phyloP scores from a whole-genome alignment of 768 basidiomycete species.

The Phaffia australis region DNA sequence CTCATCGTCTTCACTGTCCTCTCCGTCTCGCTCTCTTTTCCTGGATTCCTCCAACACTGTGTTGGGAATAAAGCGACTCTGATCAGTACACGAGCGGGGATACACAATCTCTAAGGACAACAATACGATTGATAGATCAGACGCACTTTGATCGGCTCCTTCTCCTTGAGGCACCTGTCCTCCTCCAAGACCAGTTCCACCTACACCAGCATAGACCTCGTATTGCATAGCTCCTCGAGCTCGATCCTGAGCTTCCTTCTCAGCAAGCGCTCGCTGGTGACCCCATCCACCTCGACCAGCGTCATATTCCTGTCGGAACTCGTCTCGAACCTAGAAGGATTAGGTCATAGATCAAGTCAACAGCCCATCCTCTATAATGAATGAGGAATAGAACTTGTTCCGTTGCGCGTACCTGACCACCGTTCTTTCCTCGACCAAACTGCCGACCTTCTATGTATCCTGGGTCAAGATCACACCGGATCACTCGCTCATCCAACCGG shows the following conservation, averaged over 20 bases:
- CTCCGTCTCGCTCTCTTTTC: slow-evolving; percentile 21
- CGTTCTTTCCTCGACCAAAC: slow-evolving; percentile 93
- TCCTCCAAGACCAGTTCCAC: slow-evolving; percentile 20
- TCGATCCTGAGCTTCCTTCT: slow-evolving; percentile 44
- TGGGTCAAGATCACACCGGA: slow-evolving; percentile 91
- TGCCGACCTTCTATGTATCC: slow-evolving; percentile 95
- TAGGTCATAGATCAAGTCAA: not conserved
- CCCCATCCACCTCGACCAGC: slow-evolving; percentile 93
- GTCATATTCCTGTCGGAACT: slow-evolving; percentile 93
- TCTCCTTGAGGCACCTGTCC: slow-evolving; percentile 24
- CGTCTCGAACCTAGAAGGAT: slow-evolving; percentile 58
- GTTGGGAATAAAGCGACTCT: not conserved
- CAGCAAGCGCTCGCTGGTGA: slow-evolving; percentile 58
- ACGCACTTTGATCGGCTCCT: slow-evolving; percentile 25
- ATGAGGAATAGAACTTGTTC: not conserved
- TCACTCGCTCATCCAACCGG: slow-evolving; percentile 95
- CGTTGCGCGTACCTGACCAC: slow-evolving; percentile 57
- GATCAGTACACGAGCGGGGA: not conserved
- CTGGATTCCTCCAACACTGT: slow-evolving; percentile 11
- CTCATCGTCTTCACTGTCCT: slow-evolving; percentile 14
- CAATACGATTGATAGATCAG: no score
- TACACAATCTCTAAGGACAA: not conserved
- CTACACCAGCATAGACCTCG: slow-evolving; percentile 58
- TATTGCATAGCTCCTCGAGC: slow-evolving; percentile 72
- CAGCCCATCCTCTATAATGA: slow-evolving; percentile 19